phyloP scores from a whole-genome alignment of 768 basidiomycete species.

The Rhizopogon vesiculosus region DNA sequence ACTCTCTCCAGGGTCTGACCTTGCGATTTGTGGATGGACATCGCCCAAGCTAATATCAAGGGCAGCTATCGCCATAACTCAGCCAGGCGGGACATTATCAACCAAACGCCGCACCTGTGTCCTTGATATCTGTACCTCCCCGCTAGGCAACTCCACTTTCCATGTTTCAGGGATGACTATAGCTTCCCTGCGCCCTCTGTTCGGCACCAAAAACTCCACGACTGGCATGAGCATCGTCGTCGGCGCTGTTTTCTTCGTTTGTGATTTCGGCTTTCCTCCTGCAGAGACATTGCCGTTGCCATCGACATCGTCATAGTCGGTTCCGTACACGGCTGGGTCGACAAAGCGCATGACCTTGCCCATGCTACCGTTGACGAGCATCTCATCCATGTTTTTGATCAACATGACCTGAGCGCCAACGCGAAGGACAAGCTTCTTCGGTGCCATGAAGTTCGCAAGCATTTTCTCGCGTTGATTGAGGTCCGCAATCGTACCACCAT shows the following conservation, averaged over 20 bases:
- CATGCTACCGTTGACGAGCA: slow-evolving; percentile 91
- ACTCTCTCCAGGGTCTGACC: slow-evolving; percentile 95
- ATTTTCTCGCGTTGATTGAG: slow-evolving; percentile 63
- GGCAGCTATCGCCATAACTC: slow-evolving; percentile 51
- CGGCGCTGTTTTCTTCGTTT: slow-evolving; percentile 15
- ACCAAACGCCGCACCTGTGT: slow-evolving; percentile 54
- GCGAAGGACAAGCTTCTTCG: slow-evolving; percentile 61
- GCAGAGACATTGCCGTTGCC: slow-evolving; percentile 26
- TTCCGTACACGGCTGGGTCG: slow-evolving; percentile 44
- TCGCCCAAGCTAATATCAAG: slow-evolving; percentile 91
- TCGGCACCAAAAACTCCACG: slow-evolving; percentile 71
- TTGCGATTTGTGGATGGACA: slow-evolving; percentile 98
- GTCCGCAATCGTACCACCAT: slow-evolving; percentile 58
- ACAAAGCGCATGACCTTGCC: slow-evolving; percentile 78
- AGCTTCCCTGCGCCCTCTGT: slow-evolving; percentile 47
- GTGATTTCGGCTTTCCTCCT: slow-evolving; percentile 24
- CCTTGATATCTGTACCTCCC: slow-evolving; percentile 76
- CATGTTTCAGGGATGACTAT: slow-evolving; percentile 69
- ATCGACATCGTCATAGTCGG: slow-evolving; percentile 33
- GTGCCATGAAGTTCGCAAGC: slow-evolving; percentile 90
- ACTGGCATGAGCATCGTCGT: slow-evolving; percentile 52
- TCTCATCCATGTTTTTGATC: slow-evolving; percentile 90
- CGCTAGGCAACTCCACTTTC: slow-evolving; percentile 86
- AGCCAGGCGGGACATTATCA: background rate
- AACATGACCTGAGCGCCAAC: slow-evolving; percentile 90